phyloP scores from a whole-genome alignment of 2,329 filamentous ascomycete genomes.

The Bisporella sp. region DNA sequence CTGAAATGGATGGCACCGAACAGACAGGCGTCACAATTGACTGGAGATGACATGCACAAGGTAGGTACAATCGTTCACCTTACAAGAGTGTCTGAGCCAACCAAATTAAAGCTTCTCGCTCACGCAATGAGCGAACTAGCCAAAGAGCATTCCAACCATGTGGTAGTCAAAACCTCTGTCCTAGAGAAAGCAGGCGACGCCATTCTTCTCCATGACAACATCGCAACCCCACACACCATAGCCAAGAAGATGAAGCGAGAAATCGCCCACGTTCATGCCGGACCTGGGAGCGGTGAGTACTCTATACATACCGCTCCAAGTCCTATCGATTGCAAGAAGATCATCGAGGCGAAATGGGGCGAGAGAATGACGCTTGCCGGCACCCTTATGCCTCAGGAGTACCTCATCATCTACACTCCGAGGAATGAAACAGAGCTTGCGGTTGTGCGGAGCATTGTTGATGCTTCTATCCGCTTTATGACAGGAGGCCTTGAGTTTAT shows the following conservation, averaged over 20 bases:
- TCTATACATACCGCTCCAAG: slow-evolving; percentile 18
- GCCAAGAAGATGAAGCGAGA: slow-evolving; percentile 14
- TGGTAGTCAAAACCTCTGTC: slow-evolving; percentile 14
- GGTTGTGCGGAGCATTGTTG: slow-evolving; percentile 16
- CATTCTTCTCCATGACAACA: slow-evolving; percentile 11
- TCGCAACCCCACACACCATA: slow-evolving; percentile 13
- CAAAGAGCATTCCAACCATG: slow-evolving; percentile 6
- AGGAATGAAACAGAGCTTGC: slow-evolving; percentile 10
- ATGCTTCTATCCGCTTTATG: slow-evolving; percentile 20
- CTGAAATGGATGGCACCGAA: slow-evolving; percentile 18
- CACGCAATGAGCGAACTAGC: slow-evolving; percentile 11
- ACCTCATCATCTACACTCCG: slow-evolving; percentile 20
- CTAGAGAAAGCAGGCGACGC: slow-evolving; percentile 19
- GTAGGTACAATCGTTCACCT: slow-evolving; percentile 1
- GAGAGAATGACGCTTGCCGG: slow-evolving; percentile 19
- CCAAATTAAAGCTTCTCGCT: slow-evolving; percentile 7
- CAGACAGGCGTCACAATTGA: slow-evolving; percentile 13
- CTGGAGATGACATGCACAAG: slow-evolving; percentile 15
- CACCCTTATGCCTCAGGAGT: slow-evolving; percentile 16
- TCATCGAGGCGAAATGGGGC: slow-evolving; percentile 20
- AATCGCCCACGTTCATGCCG: slow-evolving; percentile 18
- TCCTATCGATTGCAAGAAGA: slow-evolving; percentile 19
- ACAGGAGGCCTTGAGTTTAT: slow-evolving; percentile 6
- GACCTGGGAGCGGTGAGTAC: slow-evolving; percentile 13
- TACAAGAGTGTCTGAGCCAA: background rate